Percentiles rank a stretch among this genome's conserved stretches.
Conservation (phyloP, 441 rosid species). For the Viola pubescens region DNA sequence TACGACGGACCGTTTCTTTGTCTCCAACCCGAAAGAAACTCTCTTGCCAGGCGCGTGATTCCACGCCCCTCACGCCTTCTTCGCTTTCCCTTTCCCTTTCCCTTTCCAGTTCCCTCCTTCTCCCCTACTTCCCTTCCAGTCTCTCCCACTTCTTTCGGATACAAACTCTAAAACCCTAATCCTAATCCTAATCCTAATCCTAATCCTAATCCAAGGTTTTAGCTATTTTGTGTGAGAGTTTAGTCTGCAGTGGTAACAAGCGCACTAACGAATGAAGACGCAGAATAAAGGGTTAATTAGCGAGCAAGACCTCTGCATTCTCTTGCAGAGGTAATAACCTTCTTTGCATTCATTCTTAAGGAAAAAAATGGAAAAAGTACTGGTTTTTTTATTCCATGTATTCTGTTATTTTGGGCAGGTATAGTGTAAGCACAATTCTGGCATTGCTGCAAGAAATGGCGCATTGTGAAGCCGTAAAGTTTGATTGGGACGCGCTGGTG, state of each 20-base stretch:
- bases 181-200: neutral
- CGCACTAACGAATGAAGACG: slow-evolving; percentile 21
- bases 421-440: slow-evolving; percentile 43
- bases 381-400: neutral
- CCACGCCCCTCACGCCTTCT: slow-evolving; percentile 17
- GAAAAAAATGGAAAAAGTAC: neutral
- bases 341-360: neutral
- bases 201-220: slow-evolving; percentile 27
- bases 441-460: slow-evolving; percentile 68
- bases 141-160: slow-evolving; percentile 7
- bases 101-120: neutral
- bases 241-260: slow-evolving; percentile 18
- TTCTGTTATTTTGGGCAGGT: slow-evolving; percentile 25
- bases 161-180: slow-evolving; percentile 26
- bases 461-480: slow-evolving; percentile 42
- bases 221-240: slow-evolving; percentile 2
- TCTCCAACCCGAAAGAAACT: neutral
- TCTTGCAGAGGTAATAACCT: slow-evolving; percentile 48
- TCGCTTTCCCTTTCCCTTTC: neutral
- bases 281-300: slow-evolving; percentile 40
- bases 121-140: neutral
- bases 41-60: slow-evolving; percentile 19
- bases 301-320: slow-evolving; percentile 58
- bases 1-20: neutral
- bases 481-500: slow-evolving; percentile 72